Conservation (phyloP, 352 stramenopile genomes). For the Phytopythium ostracodes region DNA sequence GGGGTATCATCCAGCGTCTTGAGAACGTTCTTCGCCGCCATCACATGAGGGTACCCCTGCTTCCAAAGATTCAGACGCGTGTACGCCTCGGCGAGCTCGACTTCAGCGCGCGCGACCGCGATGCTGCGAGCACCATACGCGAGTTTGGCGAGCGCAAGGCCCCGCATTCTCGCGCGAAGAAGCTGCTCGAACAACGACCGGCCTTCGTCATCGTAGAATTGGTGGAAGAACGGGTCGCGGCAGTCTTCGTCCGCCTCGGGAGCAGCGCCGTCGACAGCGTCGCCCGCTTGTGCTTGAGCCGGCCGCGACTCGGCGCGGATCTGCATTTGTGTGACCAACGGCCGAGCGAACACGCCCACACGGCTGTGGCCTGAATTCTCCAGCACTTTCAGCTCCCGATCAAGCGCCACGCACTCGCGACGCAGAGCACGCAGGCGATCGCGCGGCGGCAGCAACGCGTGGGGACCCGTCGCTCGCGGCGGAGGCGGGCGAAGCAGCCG, state of each 20-base stretch:
- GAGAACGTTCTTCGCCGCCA: slow-evolving; percentile 31
- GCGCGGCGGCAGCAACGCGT: slow-evolving; percentile 3
- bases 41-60: slow-evolving; percentile 46
- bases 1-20: slow-evolving; percentile 17
- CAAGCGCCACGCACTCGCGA: slow-evolving; percentile 23
- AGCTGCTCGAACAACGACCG: slow-evolving; percentile 57
- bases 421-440: slow-evolving; percentile 1
- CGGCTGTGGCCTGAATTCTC: slow-evolving; percentile 56
- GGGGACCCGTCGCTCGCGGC: background rate
- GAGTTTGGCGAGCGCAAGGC: slow-evolving; percentile 50
- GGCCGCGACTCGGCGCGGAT: background rate
- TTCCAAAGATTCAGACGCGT: slow-evolving; percentile 65
- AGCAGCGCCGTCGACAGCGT: background rate
- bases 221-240: slow-evolving; percentile 47
- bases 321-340: slow-evolving; percentile 27
- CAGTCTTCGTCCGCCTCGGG: slow-evolving; percentile 32
- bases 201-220: slow-evolving; percentile 59
- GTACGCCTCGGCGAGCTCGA: slow-evolving; percentile 55
- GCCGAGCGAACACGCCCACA: slow-evolving; percentile 56
- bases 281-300: background rate
- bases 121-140: slow-evolving; percentile 31
- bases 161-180: slow-evolving; percentile 47
- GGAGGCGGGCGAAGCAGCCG: background rate
- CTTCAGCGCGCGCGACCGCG: slow-evolving; percentile 36
- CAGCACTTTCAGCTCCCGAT: slow-evolving; percentile 55